Evolutionary conservation across 73 alveolate genomes (phyloP), one percentile per base, ranked within the genome.

Genomic region (Tetrahymena borealis): DNA sequence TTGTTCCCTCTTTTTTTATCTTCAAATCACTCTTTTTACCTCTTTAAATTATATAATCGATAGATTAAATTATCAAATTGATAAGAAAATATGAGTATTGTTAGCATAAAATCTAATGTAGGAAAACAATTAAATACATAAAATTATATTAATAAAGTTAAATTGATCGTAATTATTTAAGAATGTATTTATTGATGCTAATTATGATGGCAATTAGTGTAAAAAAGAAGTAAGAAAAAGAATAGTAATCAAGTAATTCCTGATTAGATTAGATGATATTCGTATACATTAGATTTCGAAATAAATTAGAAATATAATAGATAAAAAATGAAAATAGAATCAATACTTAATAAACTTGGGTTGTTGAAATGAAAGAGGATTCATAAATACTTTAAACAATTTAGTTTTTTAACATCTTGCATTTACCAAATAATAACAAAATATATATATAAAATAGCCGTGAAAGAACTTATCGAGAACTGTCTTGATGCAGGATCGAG

Each of bases 391-490:
- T 24, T 20, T 60, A 15, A 20, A 20, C 35, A 9, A 60, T 2
- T 3, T 1, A 20, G 28, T 20, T n/a, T n/a, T n/a, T n/a, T n/a
- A n/a, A n/a, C n/a, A 60, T 60, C 32, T 15, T 60, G n/a, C 28
- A 15, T 15, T 20, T 18, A 13, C 20, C n/a, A 24, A 24, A n/a
- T n/a, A n/a, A n/a, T n/a, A n/a, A n/a, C n/a, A 11, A 42, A 11
- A n/a, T 42, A 42, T 15, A 12, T n/a, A n/a, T n/a, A n/a, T n/a
- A 13, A 60, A 60, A 60, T 60, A 60, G 85, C 98, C 16, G 93
- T 98, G 77, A 98, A 98, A 96, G 99, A 98, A 94, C 94, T 98
- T 92, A 94, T 98, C n/a, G 99, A 98, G 92, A 98, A 98, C 95
- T 95, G 98, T 38, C 95, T 98, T 32, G 99, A 98, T 96, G 99